Evolutionary conservation across 1,139 yeast genomes (phyloP).

Genomic region (Kazachstania sp.): DNA sequence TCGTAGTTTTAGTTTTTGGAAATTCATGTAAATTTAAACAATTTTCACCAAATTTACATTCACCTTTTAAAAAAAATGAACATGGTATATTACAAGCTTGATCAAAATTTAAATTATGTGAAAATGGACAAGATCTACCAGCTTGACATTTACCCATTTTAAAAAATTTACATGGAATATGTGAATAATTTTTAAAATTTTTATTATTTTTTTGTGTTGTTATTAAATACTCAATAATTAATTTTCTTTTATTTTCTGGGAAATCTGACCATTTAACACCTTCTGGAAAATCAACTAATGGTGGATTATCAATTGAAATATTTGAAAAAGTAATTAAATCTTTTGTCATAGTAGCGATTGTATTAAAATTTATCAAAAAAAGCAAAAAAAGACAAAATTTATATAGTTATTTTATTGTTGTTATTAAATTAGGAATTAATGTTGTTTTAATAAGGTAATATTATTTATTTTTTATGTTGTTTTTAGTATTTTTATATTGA

Average conservation of each 20-base stretch:
- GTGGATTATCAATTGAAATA: not conserved
- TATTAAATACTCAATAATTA: conserved; percentile 22
- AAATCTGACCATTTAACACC: conserved; percentile 6
- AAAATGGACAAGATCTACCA: conserved; percentile 83
- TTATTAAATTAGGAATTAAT: too few relatives aligned
- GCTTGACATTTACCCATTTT: conserved; percentile 93
- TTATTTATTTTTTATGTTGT: too few relatives aligned
- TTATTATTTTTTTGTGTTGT: conserved; percentile 22
- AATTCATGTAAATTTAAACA: conserved; percentile 77
- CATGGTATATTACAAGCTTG: conserved; percentile 64
- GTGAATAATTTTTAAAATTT: conserved; percentile 37
- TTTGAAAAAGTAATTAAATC: not conserved
- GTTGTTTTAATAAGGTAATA: too few relatives aligned
- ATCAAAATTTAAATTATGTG: conserved; percentile 49
- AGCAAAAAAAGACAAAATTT: too few relatives aligned
- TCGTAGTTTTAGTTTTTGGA: too few relatives aligned
- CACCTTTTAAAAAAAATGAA: conserved; percentile 89
- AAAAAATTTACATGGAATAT: conserved; percentile 92
- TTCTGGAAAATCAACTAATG: not conserved
- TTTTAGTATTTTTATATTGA: too few relatives aligned
- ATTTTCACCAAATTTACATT: conserved; percentile 85
- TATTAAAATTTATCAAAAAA: too few relatives aligned
- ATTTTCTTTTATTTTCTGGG: conserved; percentile 21
- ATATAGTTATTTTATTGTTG: too few relatives aligned
- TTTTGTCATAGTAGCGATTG: not conserved